These are phyloP conservation scores for Sporothrix dimorphospora DNA, from an alignment of 2,329 filamentous ascomycete species.

Conservation along the genomic window DNA sequence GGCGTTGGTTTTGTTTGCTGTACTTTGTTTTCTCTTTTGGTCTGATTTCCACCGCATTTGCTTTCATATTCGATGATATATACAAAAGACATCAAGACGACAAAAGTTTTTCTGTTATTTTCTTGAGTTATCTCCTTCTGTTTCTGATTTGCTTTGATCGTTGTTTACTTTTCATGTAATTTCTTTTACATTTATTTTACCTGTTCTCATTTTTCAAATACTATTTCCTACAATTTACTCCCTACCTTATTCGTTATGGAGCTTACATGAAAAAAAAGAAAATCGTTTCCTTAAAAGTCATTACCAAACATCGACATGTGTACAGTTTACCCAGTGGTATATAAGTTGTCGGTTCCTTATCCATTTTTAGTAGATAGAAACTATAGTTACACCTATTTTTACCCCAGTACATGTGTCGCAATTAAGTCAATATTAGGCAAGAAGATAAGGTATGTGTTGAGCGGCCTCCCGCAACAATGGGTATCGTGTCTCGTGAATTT, in stretches of 20 bases:
- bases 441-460: not conserved
- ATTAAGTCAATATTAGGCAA: not conserved
- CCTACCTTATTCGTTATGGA: not conserved
- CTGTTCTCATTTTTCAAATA: not conserved
- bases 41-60: not conserved
- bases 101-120: slow-evolving; percentile 4
- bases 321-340: not conserved
- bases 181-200: not conserved
- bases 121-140: not conserved
- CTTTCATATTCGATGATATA: slow-evolving; percentile 9
- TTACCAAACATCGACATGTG: not conserved
- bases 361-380: not conserved
- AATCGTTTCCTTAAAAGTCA: not conserved
- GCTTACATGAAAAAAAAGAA: too few species aligned
- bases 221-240: not conserved
- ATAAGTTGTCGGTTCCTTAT: not conserved
- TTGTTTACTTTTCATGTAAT: not conserved
- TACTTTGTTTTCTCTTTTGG: not conserved
- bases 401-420: not conserved
- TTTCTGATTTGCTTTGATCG: not conserved
- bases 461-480: not conserved
- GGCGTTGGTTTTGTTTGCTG: not conserved
- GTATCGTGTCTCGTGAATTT: slow-evolving; percentile 6
- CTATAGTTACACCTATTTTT: not conserved
- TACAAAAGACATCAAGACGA: slow-evolving; percentile 14